Evolutionary conservation across 495 filamentous ascomycete genomes (phyloP).

Genomic region (Apiosordaria backusii): DNA sequence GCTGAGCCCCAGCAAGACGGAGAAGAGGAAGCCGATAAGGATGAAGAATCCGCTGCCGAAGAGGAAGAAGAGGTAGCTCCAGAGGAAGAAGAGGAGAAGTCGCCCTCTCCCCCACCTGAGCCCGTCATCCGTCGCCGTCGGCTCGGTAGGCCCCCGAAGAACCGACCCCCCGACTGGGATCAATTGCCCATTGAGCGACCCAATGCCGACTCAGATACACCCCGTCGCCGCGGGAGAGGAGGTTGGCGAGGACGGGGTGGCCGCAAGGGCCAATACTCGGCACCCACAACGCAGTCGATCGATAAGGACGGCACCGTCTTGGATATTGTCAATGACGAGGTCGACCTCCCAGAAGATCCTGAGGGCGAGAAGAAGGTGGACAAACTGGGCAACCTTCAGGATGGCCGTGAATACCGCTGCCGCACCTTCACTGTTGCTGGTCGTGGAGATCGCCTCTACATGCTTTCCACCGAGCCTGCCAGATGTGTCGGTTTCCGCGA

Average conservation of each 20-base stretch:
- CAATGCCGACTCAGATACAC: constrained; percentile 50
- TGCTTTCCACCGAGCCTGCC: constrained; percentile 95
- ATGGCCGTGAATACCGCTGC: constrained; percentile 85
- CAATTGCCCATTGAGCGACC: constrained; percentile 54
- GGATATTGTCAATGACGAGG: constrained; percentile 88
- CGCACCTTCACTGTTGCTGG: constrained; percentile 86
- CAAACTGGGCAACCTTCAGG: constrained; percentile 74
- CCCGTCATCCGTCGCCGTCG: constrained; percentile 67
- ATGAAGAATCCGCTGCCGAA: constrained; percentile 41
- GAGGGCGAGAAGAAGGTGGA: constrained; percentile 93
- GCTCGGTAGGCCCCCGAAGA: constrained; percentile 82
- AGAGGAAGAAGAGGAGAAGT: constrained; percentile 46
- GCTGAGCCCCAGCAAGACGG: constrained; percentile 36
- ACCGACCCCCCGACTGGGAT: constrained; percentile 73
- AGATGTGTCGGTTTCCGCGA: constrained; percentile 95
- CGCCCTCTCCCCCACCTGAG: constrained; percentile 54
- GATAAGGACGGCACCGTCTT: constrained; percentile 94
- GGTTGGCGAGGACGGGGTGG: constrained; percentile 65
- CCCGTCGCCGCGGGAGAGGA: constrained; percentile 65
- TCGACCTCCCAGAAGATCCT: constrained; percentile 78
- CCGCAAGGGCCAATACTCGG: constrained; percentile 69
- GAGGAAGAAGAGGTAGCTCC: constrained; percentile 37
- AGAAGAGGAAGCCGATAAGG: constrained; percentile 31
- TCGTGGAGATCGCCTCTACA: constrained; percentile 84
- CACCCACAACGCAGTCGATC: constrained; percentile 68